phyloP scores from a whole-genome alignment of 139 green algal genomes.

The Tetradesmus lagerheimii region DNA sequence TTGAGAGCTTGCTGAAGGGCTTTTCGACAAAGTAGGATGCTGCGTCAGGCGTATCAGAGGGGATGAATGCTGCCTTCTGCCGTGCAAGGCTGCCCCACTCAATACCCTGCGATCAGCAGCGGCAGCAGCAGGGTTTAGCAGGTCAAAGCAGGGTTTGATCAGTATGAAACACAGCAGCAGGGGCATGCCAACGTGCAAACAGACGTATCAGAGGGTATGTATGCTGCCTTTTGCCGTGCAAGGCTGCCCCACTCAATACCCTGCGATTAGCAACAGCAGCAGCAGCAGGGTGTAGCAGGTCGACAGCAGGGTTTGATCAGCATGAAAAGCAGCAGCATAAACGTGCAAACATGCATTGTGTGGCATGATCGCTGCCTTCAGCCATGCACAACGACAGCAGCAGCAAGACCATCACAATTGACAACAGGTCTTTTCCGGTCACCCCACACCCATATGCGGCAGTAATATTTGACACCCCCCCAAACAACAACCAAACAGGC shows the following conservation, averaged over 20 bases:
- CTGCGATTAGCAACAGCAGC: no score
- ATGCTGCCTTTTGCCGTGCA: constrained; percentile 80
- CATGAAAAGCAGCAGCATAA: no score
- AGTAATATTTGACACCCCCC: no score
- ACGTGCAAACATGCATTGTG: constrained; percentile 70
- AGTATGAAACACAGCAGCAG: background rate
- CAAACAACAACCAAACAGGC: no score
- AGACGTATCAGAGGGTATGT: constrained; percentile 77
- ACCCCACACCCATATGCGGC: no score
- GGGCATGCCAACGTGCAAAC: background rate
- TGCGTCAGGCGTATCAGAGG: constrained; percentile 73
- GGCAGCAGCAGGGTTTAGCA: background rate
- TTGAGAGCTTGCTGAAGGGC: constrained; percentile 56
- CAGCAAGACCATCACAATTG: no score
- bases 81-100: constrained; percentile 82
- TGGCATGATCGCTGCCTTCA: constrained; percentile 87
- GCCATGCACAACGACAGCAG: no score
- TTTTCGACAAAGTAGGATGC: constrained; percentile 80
- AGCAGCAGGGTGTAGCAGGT: no score
- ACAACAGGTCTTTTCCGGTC: no score
- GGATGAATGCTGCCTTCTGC: constrained; percentile 87
- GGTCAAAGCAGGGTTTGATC: background rate
- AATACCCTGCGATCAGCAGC: constrained; percentile 57
- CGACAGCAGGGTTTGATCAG: background rate
- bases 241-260: constrained; percentile 84